A percentile compares a stretch with the other conserved stretches of the same genome.
These are phyloP conservation scores for Chiua sp. DNA, from an alignment of 1,284 basidiomycete genomes.

Conservation along the genomic window DNA sequence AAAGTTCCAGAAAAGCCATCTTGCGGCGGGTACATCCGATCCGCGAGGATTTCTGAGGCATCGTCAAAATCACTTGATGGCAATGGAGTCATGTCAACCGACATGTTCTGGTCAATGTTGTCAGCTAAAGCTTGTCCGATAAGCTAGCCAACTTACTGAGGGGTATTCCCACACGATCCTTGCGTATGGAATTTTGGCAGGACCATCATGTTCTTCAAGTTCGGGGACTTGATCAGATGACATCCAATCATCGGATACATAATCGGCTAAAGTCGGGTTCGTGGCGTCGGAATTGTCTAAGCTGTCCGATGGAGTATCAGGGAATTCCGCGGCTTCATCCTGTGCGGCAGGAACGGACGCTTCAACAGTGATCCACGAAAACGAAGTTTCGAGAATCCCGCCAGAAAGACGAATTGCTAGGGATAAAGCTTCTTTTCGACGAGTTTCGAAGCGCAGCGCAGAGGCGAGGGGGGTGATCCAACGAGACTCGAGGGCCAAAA, in stretches of 20 bases:
- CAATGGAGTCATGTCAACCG: too few relatives aligned
- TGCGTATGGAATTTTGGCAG: background rate
- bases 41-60: background rate
- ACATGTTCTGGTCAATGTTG: too few relatives aligned
- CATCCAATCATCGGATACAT: background rate
- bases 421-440: background rate
- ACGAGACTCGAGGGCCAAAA: too few relatives aligned
- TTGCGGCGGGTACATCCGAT: background rate
- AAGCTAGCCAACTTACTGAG: background rate
- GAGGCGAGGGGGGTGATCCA: too few relatives aligned
- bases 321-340: background rate
- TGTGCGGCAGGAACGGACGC: background rate
- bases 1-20: background rate
- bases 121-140: too few relatives aligned
- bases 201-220: background rate
- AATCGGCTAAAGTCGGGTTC: background rate
- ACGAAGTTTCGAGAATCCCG: background rate
- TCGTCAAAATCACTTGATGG: background rate
- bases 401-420: background rate
- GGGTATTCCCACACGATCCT: background rate
- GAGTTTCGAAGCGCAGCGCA: too few relatives aligned
- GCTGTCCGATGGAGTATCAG: background rate
- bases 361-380: constrained; percentile 6
- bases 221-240: background rate
- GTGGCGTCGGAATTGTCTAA: background rate